A percentile compares a stretch with the other conserved stretches of the same genome.
phyloP scores from a whole-genome alignment of 164 flowering plant genomes.

The Magnolia officinalis region DNA sequence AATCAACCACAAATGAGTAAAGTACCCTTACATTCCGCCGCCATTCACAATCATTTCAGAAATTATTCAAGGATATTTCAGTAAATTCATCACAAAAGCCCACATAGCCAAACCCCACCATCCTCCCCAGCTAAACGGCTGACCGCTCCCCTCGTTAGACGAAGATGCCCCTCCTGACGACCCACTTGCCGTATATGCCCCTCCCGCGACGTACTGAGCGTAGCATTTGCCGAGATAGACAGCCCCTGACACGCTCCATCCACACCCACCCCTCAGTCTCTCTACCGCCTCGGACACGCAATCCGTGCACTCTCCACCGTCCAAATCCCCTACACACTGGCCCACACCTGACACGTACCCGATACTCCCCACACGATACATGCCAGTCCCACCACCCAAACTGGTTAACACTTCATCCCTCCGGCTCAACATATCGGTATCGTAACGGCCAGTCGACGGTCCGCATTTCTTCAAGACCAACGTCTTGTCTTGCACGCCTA shows the following conservation, averaged over 20 bases:
- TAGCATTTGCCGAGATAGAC: conserved; percentile 87
- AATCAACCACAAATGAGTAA: too few relatives aligned
- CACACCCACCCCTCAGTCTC: conserved; percentile 61
- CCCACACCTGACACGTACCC: conserved; percentile 66
- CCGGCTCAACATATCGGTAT: conserved; percentile 30
- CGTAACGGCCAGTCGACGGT: conserved; percentile 36
- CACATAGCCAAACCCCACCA: conserved; percentile 19
- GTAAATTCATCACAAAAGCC: background rate
- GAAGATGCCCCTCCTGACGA: background rate
- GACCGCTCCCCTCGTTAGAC: background rate
- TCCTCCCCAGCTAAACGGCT: conserved; percentile 14
- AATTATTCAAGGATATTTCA: background rate
- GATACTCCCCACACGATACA: conserved; percentile 54
- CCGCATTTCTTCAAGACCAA: conserved; percentile 81
- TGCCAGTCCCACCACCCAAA: conserved; percentile 39
- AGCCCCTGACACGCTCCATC: conserved; percentile 54
- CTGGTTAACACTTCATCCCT: conserved; percentile 59
- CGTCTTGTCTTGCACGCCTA: conserved; percentile 72
- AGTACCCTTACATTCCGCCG: too few relatives aligned
- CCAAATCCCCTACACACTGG: conserved; percentile 88
- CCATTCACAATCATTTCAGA: background rate
- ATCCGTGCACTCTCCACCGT: conserved; percentile 58
- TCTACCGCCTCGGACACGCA: conserved; percentile 61
- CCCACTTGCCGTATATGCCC: conserved; percentile 28
- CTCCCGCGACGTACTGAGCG: conserved; percentile 46